Base-by-base conservation (phyloP, 805 yeast genomes). In the Saturnispora saitoi region DNA sequence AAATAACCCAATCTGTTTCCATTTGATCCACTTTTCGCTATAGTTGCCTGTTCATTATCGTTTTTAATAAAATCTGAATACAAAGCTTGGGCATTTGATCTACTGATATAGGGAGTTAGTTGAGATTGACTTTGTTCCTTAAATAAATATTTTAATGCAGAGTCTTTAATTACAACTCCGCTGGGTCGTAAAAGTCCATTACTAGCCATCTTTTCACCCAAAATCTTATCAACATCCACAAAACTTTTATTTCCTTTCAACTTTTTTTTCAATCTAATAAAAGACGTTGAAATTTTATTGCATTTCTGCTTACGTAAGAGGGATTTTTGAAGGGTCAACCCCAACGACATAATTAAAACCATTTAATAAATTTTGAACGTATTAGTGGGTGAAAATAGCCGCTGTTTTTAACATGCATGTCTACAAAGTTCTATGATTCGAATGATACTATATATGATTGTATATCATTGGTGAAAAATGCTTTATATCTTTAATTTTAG, bases 301-400 rank as follows among this genome's bases (percentile, higher is more conserved):
- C 32, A 12, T 26, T 19, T 19, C 24, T 12, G 30, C 19, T 43
- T 43, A 43, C 46, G 46, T 43, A 43, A 43, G 46, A 26, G 46
- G 40, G 32, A 32, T 32, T 32, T 34, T 40, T 40, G 38, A 34
- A 34, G 20, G 24, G 20, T 9, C 17, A 19, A 34, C 19, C 17
- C 14, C 17, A 34, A 34, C 20, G 6, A 20, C 19, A 15, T 12
- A n/a, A 34, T 17, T 17, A 15, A 15, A 8, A 17, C 4, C 12
- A 17, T 34, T 34, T 17, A 9, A 12, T 5, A 5, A 15, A 17
- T 34, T 17, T 8, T 8, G 11, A 17, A 11, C 20, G 19, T 17
- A 1, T 22, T 22, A 12, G 20, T 8, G 24, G 14, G 22, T 17
- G 5, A 24, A 24, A 24, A 6, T 24, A 3, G 8, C 5, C 28